Percentiles rank a stretch among this genome's conserved stretches.
Evolutionary conservation across 139 green algal genomes (phyloP).

Genomic region (Chlamydomonas sp.): DNA sequence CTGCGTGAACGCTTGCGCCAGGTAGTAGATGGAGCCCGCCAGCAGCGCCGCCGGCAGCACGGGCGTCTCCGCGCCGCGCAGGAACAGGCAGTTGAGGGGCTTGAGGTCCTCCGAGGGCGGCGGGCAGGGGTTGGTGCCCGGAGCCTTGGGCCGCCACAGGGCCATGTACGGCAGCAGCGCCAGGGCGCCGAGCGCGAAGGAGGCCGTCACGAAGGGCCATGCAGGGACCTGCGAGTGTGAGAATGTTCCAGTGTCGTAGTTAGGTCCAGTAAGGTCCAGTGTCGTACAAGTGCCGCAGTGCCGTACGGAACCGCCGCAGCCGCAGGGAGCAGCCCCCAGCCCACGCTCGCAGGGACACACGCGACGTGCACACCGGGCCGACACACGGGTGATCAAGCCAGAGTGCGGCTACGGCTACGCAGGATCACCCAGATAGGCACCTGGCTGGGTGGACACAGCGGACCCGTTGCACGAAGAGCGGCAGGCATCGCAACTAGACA

Average conservation of each 20-base stretch:
- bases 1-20: not conserved
- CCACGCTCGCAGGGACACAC: not conserved
- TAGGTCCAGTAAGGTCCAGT: no score
- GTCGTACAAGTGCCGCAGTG: not conserved
- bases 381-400: no score
- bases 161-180: slow-evolving; percentile 87
- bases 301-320: not conserved
- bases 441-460: no score
- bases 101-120: slow-evolving; percentile 62
- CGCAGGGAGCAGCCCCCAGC: not conserved
- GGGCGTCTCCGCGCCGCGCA: slow-evolving; percentile 62
- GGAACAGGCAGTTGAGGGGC: slow-evolving; percentile 59
- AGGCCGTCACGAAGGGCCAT: slow-evolving; percentile 85
- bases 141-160: slow-evolving; percentile 50
- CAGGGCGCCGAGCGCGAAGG: slow-evolving; percentile 80
- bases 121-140: slow-evolving; percentile 56
- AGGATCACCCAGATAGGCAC: no score
- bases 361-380: no score
- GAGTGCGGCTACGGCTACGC: no score
- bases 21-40: slow-evolving; percentile 30
- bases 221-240: slow-evolving; percentile 68
- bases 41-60: slow-evolving; percentile 61
- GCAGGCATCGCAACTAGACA: no score
- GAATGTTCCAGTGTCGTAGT: no score
- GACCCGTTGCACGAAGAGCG: no score